Evolutionary conservation across 2,329 filamentous ascomycete genomes (phyloP).

Genomic region (Metarhizium humberi): DNA sequence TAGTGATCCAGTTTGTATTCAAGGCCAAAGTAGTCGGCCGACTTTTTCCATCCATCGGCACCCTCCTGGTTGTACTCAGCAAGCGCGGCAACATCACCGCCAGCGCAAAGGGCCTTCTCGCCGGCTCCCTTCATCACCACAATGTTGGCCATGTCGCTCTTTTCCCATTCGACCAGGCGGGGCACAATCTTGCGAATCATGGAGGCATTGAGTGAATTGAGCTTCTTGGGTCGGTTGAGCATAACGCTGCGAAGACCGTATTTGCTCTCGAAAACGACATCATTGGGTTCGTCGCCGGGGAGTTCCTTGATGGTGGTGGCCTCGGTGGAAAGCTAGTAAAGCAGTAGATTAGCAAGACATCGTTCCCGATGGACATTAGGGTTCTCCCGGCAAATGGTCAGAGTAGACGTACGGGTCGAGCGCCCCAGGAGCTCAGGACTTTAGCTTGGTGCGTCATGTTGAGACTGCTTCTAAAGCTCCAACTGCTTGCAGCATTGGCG

Average conservation of each 20-base stretch:
- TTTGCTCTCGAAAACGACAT: constrained; percentile 84
- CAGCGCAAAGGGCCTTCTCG: constrained; percentile 78
- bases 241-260: constrained; percentile 89
- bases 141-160: constrained; percentile 88
- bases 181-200: constrained; percentile 95
- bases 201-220: constrained; percentile 85
- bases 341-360: background rate
- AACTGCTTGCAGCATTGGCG: constrained; percentile 33
- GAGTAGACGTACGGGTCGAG: constrained; percentile 17
- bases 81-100: constrained; percentile 79
- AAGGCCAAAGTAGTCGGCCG: constrained; percentile 78
- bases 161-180: constrained; percentile 83
- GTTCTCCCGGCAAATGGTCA: background rate
- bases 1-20: constrained; percentile 96
- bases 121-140: constrained; percentile 88
- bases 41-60: constrained; percentile 60
- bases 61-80: constrained; percentile 64
- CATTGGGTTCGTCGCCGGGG: constrained; percentile 66
- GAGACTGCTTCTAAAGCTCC: constrained; percentile 31
- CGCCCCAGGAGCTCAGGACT: constrained; percentile 47
- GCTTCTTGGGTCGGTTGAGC: constrained; percentile 85
- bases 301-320: constrained; percentile 41
- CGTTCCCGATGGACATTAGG: constrained; percentile 5
- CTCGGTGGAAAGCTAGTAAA: constrained; percentile 23
- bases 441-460: constrained; percentile 77